Evolutionary conservation across 495 filamentous ascomycete species (phyloP).

Genomic region (Tetracladium setigerum): DNA sequence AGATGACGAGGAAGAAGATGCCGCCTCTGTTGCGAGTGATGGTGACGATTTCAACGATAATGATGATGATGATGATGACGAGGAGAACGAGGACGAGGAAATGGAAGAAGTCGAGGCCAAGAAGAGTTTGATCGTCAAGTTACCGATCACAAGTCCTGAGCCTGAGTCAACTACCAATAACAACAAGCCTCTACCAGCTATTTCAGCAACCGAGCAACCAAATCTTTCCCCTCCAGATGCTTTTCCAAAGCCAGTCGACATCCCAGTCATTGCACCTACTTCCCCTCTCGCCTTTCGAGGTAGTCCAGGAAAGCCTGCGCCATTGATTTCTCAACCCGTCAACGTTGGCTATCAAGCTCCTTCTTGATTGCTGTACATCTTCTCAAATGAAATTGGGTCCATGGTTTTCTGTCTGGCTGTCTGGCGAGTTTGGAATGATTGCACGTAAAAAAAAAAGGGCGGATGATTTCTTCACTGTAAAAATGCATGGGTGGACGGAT

Average conservation of each 20-base stretch:
- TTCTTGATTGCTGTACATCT: background rate
- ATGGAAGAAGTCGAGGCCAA: conserved; percentile 45
- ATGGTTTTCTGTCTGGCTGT: too few species aligned
- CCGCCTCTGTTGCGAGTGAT: conserved; percentile 53
- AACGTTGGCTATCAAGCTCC: conserved; percentile 24
- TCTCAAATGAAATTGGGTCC: background rate
- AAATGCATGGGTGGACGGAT: too few species aligned
- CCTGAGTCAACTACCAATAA: conserved; percentile 14
- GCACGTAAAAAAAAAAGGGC: too few species aligned
- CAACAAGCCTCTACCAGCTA: conserved; percentile 11
- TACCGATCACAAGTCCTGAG: conserved; percentile 36
- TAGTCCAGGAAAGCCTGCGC: conserved; percentile 41
- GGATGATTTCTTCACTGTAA: too few species aligned
- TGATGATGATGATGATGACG: conserved; percentile 46
- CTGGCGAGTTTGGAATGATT: too few species aligned
- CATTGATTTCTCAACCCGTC: conserved; percentile 23
- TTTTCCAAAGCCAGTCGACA: conserved; percentile 5
- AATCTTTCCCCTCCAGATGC: too few species aligned
- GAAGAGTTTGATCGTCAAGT: conserved; percentile 57
- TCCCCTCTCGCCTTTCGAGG: conserved; percentile 42
- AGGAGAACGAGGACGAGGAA: conserved; percentile 38
- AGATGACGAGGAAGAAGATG: conserved; percentile 67
- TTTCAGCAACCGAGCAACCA: background rate
- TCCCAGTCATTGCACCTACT: conserved; percentile 18
- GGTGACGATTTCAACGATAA: conserved; percentile 51